phyloP scores from a whole-genome alignment of 2,329 filamentous ascomycete genomes.

The Xylaria sp. region DNA sequence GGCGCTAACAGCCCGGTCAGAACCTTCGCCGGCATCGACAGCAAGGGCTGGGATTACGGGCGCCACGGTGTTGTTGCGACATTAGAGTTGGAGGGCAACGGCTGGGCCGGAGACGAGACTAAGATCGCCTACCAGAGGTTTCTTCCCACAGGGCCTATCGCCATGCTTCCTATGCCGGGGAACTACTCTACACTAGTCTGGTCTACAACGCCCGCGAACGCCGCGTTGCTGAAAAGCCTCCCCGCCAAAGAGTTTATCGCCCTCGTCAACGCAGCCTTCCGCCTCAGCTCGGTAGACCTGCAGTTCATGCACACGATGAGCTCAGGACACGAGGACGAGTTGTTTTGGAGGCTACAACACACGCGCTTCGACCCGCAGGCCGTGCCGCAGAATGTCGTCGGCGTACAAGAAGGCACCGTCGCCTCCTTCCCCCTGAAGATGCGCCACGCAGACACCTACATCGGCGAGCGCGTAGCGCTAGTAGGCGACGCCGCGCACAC shows the following conservation, averaged over 20 bases:
- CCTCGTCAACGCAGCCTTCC: constrained; percentile 94
- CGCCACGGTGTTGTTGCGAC: constrained; percentile 93
- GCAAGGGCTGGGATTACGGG: constrained; percentile 91
- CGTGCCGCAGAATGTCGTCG: constrained; percentile 73
- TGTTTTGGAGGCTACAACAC: constrained; percentile 83
- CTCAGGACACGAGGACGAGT: constrained; percentile 74
- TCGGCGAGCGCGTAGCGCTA: constrained; percentile 87
- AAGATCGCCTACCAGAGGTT: constrained; percentile 96
- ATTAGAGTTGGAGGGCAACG: constrained; percentile 73
- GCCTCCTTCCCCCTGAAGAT: constrained; percentile 92
- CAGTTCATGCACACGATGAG: constrained; percentile 78
- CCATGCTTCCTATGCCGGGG: constrained; percentile 88
- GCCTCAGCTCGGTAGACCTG: constrained; percentile 81
- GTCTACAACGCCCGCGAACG: constrained; percentile 87
- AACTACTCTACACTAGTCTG: constrained; percentile 88
- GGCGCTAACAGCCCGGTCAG: constrained; percentile 95
- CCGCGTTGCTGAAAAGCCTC: constrained; percentile 81
- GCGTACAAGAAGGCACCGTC: constrained; percentile 80
- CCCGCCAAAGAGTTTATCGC: constrained; percentile 78
- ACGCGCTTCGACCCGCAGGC: constrained; percentile 64
- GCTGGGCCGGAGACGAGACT: constrained; percentile 62
- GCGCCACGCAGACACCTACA: constrained; percentile 94
- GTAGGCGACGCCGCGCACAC: constrained; percentile 96
- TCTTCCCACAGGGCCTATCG: constrained; percentile 89
- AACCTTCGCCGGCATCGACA: constrained; percentile 85